Conservation (phyloP, 352 stramenopile species). For the Aphanomyces euteiches region DNA sequence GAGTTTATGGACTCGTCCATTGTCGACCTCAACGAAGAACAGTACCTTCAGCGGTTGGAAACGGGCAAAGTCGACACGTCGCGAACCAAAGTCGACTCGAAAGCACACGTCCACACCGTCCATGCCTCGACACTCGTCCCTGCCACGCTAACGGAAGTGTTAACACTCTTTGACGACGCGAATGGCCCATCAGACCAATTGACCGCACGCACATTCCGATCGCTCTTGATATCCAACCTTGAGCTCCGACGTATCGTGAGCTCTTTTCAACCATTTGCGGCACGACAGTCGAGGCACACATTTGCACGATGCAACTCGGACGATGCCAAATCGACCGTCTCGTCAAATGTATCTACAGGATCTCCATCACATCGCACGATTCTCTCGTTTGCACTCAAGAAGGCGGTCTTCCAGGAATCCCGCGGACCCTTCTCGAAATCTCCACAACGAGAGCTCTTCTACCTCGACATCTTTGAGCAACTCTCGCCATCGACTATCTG, state of each 20-base stretch:
- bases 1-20: slow-evolving; percentile 14
- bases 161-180: neutral
- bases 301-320: neutral
- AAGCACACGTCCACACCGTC: slow-evolving; percentile 8
- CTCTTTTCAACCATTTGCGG: neutral
- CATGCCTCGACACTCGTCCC: slow-evolving; percentile 1
- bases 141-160: slow-evolving; percentile 10
- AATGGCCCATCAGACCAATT: neutral
- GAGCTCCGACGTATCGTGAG: neutral
- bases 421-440: slow-evolving; percentile 1
- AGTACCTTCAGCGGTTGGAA: slow-evolving; percentile 15
- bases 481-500: neutral
- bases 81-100: slow-evolving; percentile 9
- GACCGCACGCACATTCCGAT: neutral
- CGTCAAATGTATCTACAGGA: neutral
- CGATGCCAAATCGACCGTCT: no score
- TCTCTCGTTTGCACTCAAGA: slow-evolving; percentile 10
- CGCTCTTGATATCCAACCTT: neutral
- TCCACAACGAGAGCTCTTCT: slow-evolving; percentile 2
- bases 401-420: neutral
- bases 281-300: neutral
- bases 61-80: neutral
- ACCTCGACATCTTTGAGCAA: slow-evolving; percentile 19
- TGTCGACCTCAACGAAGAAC: slow-evolving; percentile 4
- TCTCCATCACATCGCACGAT: neutral